Conservation (phyloP, 495 filamentous ascomycete genomes). For the Eremomyces bilateralis region DNA sequence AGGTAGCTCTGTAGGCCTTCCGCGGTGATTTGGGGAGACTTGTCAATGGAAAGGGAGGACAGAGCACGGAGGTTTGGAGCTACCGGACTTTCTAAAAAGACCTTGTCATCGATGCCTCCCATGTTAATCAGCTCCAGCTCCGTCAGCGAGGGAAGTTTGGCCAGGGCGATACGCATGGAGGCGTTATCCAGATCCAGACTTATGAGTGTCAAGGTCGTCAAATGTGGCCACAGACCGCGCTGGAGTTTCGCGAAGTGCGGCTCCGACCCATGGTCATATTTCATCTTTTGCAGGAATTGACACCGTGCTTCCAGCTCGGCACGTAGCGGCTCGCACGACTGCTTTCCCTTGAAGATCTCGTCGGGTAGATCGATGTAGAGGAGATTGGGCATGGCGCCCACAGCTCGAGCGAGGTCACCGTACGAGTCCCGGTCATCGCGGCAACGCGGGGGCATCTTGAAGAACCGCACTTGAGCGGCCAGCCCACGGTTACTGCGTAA, state of each 20-base stretch:
- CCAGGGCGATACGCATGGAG: conserved; percentile 48
- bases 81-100: conserved; percentile 37
- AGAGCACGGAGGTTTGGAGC: conserved; percentile 50
- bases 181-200: conserved; percentile 49
- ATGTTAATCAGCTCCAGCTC: conserved; percentile 52
- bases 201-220: conserved; percentile 62
- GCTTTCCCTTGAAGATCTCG: conserved; percentile 63
- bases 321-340: conserved; percentile 47
- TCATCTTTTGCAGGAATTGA: conserved; percentile 70
- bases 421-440: conserved; percentile 79
- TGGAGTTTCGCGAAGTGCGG: conserved; percentile 48
- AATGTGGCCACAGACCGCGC: conserved; percentile 44
- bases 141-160: conserved; percentile 38
- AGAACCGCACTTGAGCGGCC: conserved; percentile 42
- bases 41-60: conserved; percentile 42
- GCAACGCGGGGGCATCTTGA: conserved; percentile 96
- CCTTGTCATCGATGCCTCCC: conserved; percentile 46
- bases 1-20: conserved; percentile 46
- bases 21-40: conserved; percentile 45
- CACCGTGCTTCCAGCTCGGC: conserved; percentile 70
- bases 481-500: conserved; percentile 52
- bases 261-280: conserved; percentile 58
- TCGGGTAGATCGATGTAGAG: conserved; percentile 83
- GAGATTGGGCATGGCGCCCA: conserved; percentile 66
- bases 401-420: conserved; percentile 61